Percentiles rank a stretch among this genome's conserved stretches.
phyloP scores from a whole-genome alignment of 176 grass and related monocot species.

The Oryza brachyantha region DNA sequence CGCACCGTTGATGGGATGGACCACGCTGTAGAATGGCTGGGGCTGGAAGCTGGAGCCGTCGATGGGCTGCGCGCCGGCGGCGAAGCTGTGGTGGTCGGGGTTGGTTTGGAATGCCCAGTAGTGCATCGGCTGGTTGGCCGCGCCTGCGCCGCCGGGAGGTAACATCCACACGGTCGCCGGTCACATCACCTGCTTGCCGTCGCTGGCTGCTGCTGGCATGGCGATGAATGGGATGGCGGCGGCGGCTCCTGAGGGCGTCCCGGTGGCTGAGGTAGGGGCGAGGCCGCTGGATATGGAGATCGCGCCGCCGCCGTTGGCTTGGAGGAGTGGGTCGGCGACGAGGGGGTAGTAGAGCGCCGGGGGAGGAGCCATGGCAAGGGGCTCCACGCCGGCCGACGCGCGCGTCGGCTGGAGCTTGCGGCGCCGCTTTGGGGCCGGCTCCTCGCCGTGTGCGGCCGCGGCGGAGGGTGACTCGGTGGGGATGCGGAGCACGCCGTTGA shows the following conservation, averaged over 20 bases:
- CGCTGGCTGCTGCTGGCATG: slow-evolving; percentile 14
- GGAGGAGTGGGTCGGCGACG: slow-evolving; percentile 54
- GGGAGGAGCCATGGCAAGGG: background rate
- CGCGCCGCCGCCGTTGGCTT: slow-evolving; percentile 48
- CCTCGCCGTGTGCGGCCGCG: slow-evolving; percentile 7
- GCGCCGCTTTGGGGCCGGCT: slow-evolving; percentile 40
- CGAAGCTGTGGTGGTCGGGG: slow-evolving; percentile 49
- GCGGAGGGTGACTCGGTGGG: slow-evolving; percentile 44
- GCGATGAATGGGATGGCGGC: slow-evolving; percentile 63
- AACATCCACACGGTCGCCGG: slow-evolving; percentile 71
- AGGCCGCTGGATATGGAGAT: slow-evolving; percentile 68
- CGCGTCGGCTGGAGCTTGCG: slow-evolving; percentile 84
- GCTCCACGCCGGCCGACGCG: background rate
- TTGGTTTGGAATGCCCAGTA: slow-evolving; percentile 54
- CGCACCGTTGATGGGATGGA: background rate
- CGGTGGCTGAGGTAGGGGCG: slow-evolving; percentile 30
- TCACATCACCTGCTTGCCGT: slow-evolving; percentile 30
- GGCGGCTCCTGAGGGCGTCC: slow-evolving; percentile 28
- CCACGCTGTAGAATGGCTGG: background rate
- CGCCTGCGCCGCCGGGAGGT: slow-evolving; percentile 23
- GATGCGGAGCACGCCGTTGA: slow-evolving; percentile 70
- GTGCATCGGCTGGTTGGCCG: slow-evolving; percentile 34
- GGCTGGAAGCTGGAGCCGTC: slow-evolving; percentile 16
- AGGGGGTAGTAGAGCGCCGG: slow-evolving; percentile 54
- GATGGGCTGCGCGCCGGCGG: slow-evolving; percentile 20